Evolutionary conservation across 2,329 filamentous ascomycete genomes (phyloP).

Genomic region (Ophiostoma novo-ulmi): DNA sequence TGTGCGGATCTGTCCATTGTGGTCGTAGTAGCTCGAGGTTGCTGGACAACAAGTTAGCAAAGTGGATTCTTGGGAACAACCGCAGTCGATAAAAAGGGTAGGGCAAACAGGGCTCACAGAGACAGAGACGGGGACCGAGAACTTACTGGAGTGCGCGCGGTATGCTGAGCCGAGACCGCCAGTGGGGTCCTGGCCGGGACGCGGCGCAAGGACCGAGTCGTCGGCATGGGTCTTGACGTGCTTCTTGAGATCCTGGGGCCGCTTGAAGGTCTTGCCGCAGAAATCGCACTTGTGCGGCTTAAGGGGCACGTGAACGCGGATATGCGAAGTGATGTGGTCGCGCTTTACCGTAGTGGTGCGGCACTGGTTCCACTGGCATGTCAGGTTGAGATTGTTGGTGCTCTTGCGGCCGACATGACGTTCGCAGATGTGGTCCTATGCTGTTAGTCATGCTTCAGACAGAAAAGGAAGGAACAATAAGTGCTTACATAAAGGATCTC

Average conservation of each 20-base stretch:
- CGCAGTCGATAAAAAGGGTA: slow-evolving; percentile 15
- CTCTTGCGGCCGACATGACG: slow-evolving; percentile 97
- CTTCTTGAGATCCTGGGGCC: slow-evolving; percentile 97
- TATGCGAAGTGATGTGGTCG: slow-evolving; percentile 98
- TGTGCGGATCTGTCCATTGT: slow-evolving; percentile 58
- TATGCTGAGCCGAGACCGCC: slow-evolving; percentile 48
- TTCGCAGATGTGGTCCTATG: slow-evolving; percentile 93
- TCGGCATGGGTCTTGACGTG: slow-evolving; percentile 99
- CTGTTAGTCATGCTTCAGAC: neutral
- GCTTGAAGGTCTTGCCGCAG: slow-evolving; percentile 98
- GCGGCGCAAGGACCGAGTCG: slow-evolving; percentile 67
- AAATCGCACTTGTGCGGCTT: slow-evolving; percentile 99
- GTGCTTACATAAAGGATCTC: slow-evolving; percentile 54
- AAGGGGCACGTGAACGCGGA: slow-evolving; percentile 94
- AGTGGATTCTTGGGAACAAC: neutral
- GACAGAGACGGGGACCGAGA: slow-evolving; percentile 32
- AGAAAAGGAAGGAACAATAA: neutral
- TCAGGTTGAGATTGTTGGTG: slow-evolving; percentile 97
- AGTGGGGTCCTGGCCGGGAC: slow-evolving; percentile 48
- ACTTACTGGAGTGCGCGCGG: slow-evolving; percentile 49
- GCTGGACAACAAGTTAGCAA: slow-evolving; percentile 35
- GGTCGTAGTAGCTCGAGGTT: slow-evolving; percentile 58
- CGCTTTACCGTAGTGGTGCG: slow-evolving; percentile 96
- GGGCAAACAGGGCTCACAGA: slow-evolving; percentile 11
- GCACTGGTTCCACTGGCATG: slow-evolving; percentile 95